Conservation (phyloP, 2,329 filamentous ascomycete species). For the Botrytis fragariae region DNA sequence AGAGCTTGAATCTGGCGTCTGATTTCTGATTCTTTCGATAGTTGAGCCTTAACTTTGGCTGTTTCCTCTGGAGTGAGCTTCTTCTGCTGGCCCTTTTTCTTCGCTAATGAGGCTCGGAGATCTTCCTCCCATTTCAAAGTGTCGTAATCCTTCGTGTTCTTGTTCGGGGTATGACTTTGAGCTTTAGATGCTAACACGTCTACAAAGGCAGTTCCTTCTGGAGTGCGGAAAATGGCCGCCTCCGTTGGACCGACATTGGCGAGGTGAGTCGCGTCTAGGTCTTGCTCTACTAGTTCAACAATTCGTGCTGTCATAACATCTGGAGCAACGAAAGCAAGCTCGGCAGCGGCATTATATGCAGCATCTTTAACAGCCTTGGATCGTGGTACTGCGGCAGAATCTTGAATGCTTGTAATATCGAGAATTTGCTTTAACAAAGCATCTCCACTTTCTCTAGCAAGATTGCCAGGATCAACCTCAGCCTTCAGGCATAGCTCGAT, state of each 20-base stretch:
- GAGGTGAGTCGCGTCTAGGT: conserved; percentile 70
- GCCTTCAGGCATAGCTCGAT: conserved; percentile 82
- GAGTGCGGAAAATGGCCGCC: conserved; percentile 87
- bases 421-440: conserved; percentile 67
- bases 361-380: conserved; percentile 58
- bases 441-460: conserved; percentile 64
- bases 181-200: conserved; percentile 87
- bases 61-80: conserved; percentile 89
- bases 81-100: conserved; percentile 87
- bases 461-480: conserved; percentile 75
- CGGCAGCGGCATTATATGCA: conserved; percentile 80
- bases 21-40: conserved; percentile 82
- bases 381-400: conserved; percentile 43
- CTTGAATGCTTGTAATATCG: conserved; percentile 46
- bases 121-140: conserved; percentile 97
- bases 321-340: conserved; percentile 90
- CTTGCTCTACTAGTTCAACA: conserved; percentile 68
- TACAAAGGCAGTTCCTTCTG: conserved; percentile 82
- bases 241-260: conserved; percentile 78
- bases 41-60: conserved; percentile 84
- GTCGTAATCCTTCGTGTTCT: conserved; percentile 93
- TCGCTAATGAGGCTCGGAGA: conserved; percentile 77
- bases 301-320: conserved; percentile 74
- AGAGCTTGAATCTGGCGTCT: conserved; percentile 67
- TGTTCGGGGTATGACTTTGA: conserved; percentile 68